Base-by-base conservation (phyloP, 768 basidiomycete species). In the Amanita rubescens region DNA sequence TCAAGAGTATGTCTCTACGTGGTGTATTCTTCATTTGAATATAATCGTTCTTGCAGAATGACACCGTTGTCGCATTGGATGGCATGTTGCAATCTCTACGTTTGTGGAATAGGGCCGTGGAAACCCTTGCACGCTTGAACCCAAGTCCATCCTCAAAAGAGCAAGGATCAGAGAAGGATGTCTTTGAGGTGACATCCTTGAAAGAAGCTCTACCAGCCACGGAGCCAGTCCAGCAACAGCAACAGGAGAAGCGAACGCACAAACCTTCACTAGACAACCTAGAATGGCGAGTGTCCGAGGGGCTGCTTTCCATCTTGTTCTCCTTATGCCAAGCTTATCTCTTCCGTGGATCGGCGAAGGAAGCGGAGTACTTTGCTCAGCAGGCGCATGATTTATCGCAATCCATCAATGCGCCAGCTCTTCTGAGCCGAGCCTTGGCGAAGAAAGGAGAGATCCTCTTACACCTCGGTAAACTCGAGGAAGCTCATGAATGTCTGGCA, bases 291-390 rank as follows among this genome's bases (percentile, higher is more conserved):
- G 71, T 92, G 10, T 79, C 85, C 3, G 82, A 89, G 60, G 84
- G 82, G 10, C 75, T 95, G 4, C 68, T 93, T 4, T 69, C 72
- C 0, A 81, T 84, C 0, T 69, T 89, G 2, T 78, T 94, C 54
- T 72, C 80, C 2, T 71, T 95, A 6, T 72, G 79, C 0, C 75
- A 81, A 7, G 74, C 79, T 0, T 90, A 93, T 59, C 73, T 82
- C 17, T 65, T 70, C 0, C 80, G 91, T 15, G 95, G 95, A 0
- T 91, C 93, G 5, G 79, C 84, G 3, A 80, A 87, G 19, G 92
- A 94, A 60, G 84, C 90, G 1, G 84, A 90, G 56, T 94, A 87
- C 60, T 95, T 93, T 63, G 75, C 85, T 0, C 75, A 85, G 37
- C 86, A 92, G 62, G 88, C 87, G 1, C 71, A 77, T n/a, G 81